Conservation (phyloP, 2,329 filamentous ascomycete genomes). For the Phaeosphaeria sp. region DNA sequence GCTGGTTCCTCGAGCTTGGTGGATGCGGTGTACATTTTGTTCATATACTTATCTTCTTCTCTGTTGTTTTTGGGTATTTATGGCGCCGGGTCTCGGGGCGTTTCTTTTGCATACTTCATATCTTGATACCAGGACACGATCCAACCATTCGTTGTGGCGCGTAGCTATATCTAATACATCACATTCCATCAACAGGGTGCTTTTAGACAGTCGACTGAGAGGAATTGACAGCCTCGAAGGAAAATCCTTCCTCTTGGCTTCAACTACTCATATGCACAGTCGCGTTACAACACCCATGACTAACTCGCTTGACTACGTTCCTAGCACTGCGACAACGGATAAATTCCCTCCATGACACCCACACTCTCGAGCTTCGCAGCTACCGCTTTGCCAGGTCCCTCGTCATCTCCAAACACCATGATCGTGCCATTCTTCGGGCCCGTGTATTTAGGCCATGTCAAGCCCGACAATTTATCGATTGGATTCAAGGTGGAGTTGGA, state of each 20-base stretch:
- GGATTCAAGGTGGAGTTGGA: not conserved
- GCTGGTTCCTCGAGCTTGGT: not conserved
- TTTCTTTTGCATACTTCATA: slow-evolving; percentile 1
- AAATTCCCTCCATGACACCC: not conserved
- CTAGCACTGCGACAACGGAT: not conserved
- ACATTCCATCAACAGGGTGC: no score
- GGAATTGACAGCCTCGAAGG: no score
- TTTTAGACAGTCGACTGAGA: no score
- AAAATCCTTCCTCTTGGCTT: no score
- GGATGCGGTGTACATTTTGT: not conserved
- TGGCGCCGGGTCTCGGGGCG: slow-evolving; percentile 20
- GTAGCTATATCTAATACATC: no score
- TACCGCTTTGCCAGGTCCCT: not conserved
- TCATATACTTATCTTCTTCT: slow-evolving; percentile 2
- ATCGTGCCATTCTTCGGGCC: not conserved
- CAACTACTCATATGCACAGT: no score
- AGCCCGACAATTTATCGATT: not conserved
- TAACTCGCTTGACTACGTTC: no score
- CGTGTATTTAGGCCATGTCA: not conserved
- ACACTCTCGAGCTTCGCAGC: not conserved
- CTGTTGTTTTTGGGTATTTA: slow-evolving; percentile 6
- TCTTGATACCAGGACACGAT: slow-evolving; percentile 2
- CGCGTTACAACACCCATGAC: no score
- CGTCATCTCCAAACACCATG: not conserved
- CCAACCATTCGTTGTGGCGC: not conserved